Base-by-base conservation (phyloP, 2,329 filamentous ascomycete species). In the Mycosphaerella sp. region DNA sequence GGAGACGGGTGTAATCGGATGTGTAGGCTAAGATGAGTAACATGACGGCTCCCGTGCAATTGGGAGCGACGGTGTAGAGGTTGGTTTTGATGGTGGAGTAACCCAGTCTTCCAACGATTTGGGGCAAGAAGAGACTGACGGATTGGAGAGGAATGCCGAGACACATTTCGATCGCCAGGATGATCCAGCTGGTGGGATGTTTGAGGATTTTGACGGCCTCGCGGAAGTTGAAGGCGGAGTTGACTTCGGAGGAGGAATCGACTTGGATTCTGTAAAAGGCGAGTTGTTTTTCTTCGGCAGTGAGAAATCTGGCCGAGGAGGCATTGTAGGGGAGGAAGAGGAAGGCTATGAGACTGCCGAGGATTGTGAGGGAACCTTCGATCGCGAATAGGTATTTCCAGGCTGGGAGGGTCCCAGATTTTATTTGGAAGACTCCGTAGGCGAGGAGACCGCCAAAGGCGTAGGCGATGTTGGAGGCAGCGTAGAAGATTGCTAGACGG, bases 41-140 rank as follows among this genome's bases (percentile, higher is more conserved):
- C 76, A 89, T 83, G 1, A 79, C 78, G 0, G 86, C 85, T 1
- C 87, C 87, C 0, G 80, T 81, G 41, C 88, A 77, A 61, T 90
- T 91, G 1, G 87, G 87, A 0, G 87, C 87, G 4, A 91, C 86
- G 0, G 87, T 90, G 69, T 87, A 89, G 0, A 91, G 75, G 61
- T 93, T 91, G 0, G 86, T 89, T 61, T 81, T 80, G 54, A 81
- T 74, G n/a, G 73, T 75, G 43, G 65, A 59, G 62, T 78, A 81
- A 8, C 75, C 74, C 3, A 82, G 69, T 2, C 76, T 67, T 3
- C 66, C 66, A 16, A 82, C 72, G 54, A 82, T 82, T 55, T 80
- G 77, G 0, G 79, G 79, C 41, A 82, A 65, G 64, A 82, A 82
- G 1, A 81, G 71, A 0, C 71, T 68, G 4, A 81, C 78, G 4